phyloP scores from a whole-genome alignment of 2,329 filamentous ascomycete genomes.

The Colletotrichum orchidophilum region DNA sequence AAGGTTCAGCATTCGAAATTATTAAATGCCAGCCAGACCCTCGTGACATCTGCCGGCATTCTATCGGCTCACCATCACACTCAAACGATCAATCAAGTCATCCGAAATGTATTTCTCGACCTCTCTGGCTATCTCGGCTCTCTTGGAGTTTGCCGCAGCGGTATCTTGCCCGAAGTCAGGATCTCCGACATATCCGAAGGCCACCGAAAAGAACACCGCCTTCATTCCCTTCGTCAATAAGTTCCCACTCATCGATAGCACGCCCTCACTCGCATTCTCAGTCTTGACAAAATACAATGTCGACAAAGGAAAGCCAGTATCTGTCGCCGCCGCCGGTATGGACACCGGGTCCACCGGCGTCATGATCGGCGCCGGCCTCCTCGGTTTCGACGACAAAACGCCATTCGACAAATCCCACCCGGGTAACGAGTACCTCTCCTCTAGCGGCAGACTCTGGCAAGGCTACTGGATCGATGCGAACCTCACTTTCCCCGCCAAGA shows the following conservation, averaged over 20 bases:
- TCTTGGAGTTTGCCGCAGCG: neutral
- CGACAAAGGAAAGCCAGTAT: neutral
- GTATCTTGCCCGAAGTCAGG: neutral
- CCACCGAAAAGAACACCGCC: neutral
- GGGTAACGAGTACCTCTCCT: conserved; percentile 9
- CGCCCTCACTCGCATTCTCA: neutral
- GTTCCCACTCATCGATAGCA: neutral
- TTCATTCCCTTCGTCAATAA: conserved; percentile 15
- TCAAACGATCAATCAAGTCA: neutral
- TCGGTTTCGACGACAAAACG: conserved; percentile 1
- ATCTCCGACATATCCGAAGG: neutral
- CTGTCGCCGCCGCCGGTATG: conserved; percentile 5
- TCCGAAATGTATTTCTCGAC: neutral
- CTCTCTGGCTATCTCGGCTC: neutral
- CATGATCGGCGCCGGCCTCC: neutral
- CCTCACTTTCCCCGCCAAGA: neutral
- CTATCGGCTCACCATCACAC: neutral
- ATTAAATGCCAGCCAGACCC: neutral
- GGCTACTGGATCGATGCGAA: conserved; percentile 7
- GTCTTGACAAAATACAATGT: neutral
- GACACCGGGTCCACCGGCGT: conserved; percentile 11
- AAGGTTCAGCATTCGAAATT: neutral
- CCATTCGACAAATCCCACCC: neutral
- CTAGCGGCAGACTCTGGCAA: neutral
- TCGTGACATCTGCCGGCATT: neutral